Evolutionary conservation across 2,329 filamentous ascomycete species (phyloP).

Genomic region (Trichoderma gracile): DNA sequence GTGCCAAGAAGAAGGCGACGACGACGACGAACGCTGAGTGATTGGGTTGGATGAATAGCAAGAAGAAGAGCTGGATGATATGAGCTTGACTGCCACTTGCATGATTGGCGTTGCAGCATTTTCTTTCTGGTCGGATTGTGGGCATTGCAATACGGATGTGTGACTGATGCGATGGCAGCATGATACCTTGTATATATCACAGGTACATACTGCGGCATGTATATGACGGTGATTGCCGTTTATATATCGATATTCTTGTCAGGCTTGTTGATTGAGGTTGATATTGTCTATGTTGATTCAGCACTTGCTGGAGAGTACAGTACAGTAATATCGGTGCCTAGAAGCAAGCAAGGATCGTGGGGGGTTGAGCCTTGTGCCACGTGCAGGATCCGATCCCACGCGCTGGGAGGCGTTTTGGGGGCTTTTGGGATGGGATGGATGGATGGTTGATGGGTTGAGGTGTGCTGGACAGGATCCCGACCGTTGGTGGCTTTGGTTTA

Average conservation of each 20-base stretch:
- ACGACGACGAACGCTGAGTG: slow-evolving; percentile 41
- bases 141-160: no score
- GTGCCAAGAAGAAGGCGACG: slow-evolving; percentile 39
- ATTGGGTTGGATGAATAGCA: not conserved
- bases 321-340: no score
- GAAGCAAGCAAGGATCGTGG: no score
- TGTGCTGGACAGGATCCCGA: not conserved
- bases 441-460: not conserved
- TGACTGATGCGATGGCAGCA: no score
- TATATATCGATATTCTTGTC: not conserved
- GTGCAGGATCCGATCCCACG: no score
- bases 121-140: not conserved
- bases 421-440: not conserved
- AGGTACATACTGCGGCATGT: not conserved
- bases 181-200: not conserved
- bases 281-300: no score
- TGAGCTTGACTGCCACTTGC: not conserved
- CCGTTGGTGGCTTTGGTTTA: slow-evolving; percentile 9
- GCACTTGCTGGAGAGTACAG: no score
- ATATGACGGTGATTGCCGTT: not conserved
- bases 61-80: not conserved
- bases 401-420: not conserved
- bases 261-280: no score
- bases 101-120: slow-evolving; percentile 7
- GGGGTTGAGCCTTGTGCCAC: no score